phyloP scores from a whole-genome alignment of 345 rosid genomes.

The Eucalyptus globulus region DNA sequence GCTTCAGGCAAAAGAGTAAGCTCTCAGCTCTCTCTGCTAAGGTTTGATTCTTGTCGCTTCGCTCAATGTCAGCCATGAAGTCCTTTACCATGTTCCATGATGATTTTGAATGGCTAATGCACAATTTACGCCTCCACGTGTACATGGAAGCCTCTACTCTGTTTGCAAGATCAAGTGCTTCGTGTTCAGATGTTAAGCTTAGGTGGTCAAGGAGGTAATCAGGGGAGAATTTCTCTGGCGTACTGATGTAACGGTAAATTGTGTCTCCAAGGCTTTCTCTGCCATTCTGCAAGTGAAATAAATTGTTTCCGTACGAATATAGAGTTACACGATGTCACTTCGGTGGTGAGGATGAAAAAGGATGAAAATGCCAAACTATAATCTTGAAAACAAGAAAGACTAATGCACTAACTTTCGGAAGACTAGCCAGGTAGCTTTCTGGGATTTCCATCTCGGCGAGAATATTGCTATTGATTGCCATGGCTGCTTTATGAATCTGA shows the following conservation, averaged over 20 bases:
- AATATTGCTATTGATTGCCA: constrained; percentile 78
- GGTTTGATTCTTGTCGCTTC: constrained; percentile 63
- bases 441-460: constrained; percentile 93
- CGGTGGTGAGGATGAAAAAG: background rate
- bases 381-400: background rate
- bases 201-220: constrained; percentile 58
- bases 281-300: constrained; percentile 45
- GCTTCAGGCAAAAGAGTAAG: constrained; percentile 72
- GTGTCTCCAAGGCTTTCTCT: constrained; percentile 73
- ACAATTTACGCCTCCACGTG: constrained; percentile 90
- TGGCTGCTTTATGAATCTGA: constrained; percentile 95
- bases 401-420: constrained; percentile 58
- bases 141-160: constrained; percentile 77
- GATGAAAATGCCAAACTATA: background rate
- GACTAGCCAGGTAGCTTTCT: constrained; percentile 61
- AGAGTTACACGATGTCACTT: background rate
- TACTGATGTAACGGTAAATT: constrained; percentile 52
- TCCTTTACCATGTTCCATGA: constrained; percentile 92
- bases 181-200: constrained; percentile 69
- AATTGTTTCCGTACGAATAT: background rate
- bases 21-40: constrained; percentile 82
- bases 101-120: constrained; percentile 53
- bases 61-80: constrained; percentile 41
- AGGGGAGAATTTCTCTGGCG: constrained; percentile 59
- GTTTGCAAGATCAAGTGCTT: constrained; percentile 87